These are phyloP conservation scores for Raphanus hybrid DNA, from an alignment of 441 rosid genomes.

Conservation along the genomic window DNA sequence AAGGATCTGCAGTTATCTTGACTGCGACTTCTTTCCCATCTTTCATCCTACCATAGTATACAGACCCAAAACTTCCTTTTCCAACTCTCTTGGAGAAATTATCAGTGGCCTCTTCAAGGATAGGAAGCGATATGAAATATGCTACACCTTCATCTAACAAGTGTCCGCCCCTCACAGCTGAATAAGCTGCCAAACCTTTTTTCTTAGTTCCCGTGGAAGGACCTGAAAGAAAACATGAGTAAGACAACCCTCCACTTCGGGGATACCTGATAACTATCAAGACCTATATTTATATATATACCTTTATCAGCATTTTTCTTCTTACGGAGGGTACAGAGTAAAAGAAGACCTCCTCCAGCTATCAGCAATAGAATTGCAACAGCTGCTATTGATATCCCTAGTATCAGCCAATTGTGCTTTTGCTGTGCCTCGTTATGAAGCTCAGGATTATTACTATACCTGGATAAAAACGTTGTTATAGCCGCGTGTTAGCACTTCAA, in stretches of 20 bases:
- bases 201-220: slow-evolving; percentile 49
- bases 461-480: slow-evolving; percentile 44
- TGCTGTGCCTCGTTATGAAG: slow-evolving; percentile 54
- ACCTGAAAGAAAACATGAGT: slow-evolving; percentile 47
- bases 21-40: slow-evolving; percentile 96
- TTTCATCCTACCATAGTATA: slow-evolving; percentile 90
- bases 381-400: slow-evolving; percentile 64
- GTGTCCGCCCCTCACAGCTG: slow-evolving; percentile 67
- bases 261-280: slow-evolving; percentile 1
- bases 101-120: slow-evolving; percentile 81
- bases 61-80: slow-evolving; percentile 91
- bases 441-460: slow-evolving; percentile 66
- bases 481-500: background rate
- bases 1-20: slow-evolving; percentile 77
- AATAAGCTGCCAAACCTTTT: slow-evolving; percentile 58
- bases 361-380: slow-evolving; percentile 57
- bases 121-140: slow-evolving; percentile 66
- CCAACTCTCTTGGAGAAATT: slow-evolving; percentile 80
- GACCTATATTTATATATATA: slow-evolving; percentile 26
- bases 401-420: slow-evolving; percentile 56
- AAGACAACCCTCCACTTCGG: slow-evolving; percentile 1
- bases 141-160: slow-evolving; percentile 79
- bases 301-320: slow-evolving; percentile 60
- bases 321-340: slow-evolving; percentile 48
- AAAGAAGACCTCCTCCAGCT: slow-evolving; percentile 56